phyloP scores from a whole-genome alignment of 2,329 filamentous ascomycete species.

The Hymenoscyphus linearis region DNA sequence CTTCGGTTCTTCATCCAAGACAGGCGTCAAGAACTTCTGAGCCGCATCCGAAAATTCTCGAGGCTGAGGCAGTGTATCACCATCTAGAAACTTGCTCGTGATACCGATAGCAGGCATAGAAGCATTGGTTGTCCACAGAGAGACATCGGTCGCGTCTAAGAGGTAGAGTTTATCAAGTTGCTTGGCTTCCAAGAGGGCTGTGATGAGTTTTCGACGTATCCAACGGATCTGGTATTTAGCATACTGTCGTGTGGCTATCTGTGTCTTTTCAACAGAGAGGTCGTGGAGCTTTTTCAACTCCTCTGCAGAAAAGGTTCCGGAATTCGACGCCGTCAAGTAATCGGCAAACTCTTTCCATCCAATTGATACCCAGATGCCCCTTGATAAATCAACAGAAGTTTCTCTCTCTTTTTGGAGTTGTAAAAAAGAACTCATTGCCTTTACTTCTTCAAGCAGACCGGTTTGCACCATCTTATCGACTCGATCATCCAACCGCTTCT shows the following conservation, averaged over 20 bases:
- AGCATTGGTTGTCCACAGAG: conserved; percentile 58
- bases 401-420: conserved; percentile 42
- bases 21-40: conserved; percentile 49
- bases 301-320: conserved; percentile 24
- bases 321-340: conserved; percentile 52
- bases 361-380: conserved; percentile 94
- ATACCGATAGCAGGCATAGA: conserved; percentile 58
- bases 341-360: conserved; percentile 87
- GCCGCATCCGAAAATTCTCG: conserved; percentile 54
- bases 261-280: conserved; percentile 66
- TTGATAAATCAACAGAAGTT: conserved; percentile 59
- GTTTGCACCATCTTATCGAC: conserved; percentile 77
- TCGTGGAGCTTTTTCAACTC: conserved; percentile 51
- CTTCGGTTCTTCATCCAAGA: conserved; percentile 37
- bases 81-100: conserved; percentile 57
- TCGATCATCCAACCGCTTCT: conserved; percentile 65
- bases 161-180: conserved; percentile 62
- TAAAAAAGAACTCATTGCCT: conserved; percentile 45
- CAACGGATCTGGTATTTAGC: conserved; percentile 79
- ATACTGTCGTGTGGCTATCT: conserved; percentile 81
- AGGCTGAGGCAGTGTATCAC: conserved; percentile 37
- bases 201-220: conserved; percentile 79
- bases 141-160: conserved; percentile 70
- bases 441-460: conserved; percentile 60
- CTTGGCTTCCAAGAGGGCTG: conserved; percentile 52